Percentiles rank a stretch among this genome's conserved stretches.
phyloP scores from a whole-genome alignment of 2,329 filamentous ascomycete species.

The Neopestalotiopsis clavispora region DNA sequence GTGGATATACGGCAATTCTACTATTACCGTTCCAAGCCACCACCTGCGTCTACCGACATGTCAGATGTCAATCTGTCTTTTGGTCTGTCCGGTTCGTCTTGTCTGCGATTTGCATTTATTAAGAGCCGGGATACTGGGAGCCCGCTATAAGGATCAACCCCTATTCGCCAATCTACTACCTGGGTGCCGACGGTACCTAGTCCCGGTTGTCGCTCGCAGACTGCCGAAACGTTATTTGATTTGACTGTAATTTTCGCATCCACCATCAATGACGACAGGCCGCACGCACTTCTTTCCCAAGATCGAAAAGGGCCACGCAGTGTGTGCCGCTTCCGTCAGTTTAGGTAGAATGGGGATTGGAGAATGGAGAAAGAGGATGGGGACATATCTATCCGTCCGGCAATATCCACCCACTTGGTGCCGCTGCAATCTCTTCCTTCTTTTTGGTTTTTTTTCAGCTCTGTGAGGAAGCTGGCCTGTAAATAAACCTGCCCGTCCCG shows the following conservation, averaged over 20 bases:
- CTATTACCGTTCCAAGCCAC: not conserved
- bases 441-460: not conserved
- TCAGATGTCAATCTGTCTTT: not conserved
- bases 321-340: not conserved
- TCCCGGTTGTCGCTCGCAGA: constrained; percentile 13
- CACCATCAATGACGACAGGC: constrained; percentile 14
- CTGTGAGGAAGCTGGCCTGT: not conserved
- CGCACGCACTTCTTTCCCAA: constrained; percentile 1
- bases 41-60: not conserved
- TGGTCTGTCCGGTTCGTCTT: not conserved
- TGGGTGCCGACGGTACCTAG: not conserved
- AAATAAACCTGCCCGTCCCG: not conserved
- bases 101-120: not conserved
- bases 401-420: not conserved
- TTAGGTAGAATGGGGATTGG: not conserved
- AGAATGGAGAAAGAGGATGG: not conserved
- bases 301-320: constrained; percentile 5
- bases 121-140: not conserved
- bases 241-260: not conserved
- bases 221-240: constrained; percentile 11
- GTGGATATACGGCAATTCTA: no score
- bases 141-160: constrained; percentile 5
- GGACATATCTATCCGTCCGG: not conserved
- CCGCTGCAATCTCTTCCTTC: not conserved
- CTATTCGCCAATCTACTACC: not conserved